Evolutionary conservation across 1,139 yeast genomes (phyloP).

Genomic region (Suhomyces ambrosiae): DNA sequence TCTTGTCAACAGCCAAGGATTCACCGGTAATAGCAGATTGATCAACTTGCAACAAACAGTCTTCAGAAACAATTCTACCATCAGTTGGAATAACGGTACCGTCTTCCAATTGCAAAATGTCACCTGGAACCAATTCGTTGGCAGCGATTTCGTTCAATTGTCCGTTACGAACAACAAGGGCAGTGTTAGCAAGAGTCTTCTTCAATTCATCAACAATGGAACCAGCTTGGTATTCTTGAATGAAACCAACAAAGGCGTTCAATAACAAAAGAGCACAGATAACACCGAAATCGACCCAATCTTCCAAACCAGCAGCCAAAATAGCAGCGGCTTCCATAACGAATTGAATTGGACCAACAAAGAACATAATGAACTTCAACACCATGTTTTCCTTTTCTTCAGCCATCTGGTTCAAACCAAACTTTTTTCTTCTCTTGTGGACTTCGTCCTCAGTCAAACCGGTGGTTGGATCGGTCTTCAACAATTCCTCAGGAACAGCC

Average conservation of each 20-base stretch:
- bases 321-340: conserved; percentile 99
- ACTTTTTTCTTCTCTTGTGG: conserved; percentile 85
- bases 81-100: conserved; percentile 96
- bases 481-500: conserved; percentile 86
- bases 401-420: conserved; percentile 91
- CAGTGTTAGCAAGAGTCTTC: conserved; percentile 90
- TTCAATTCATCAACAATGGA: conserved; percentile 93
- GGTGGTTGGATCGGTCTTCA: conserved; percentile 80
- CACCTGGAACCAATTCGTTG: conserved; percentile 91
- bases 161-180: conserved; percentile 86
- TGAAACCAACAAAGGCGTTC: conserved; percentile 94
- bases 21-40: conserved; percentile 99
- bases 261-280: conserved; percentile 84
- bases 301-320: conserved; percentile 96
- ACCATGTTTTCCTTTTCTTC: conserved; percentile 87
- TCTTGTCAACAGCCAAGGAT: conserved; percentile 94
- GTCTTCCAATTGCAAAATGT: conserved; percentile 86
- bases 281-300: conserved; percentile 99
- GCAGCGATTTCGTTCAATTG: conserved; percentile 71
- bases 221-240: conserved; percentile 97
- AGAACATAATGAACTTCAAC: conserved; percentile 86
- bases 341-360: conserved; percentile 98
- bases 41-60: conserved; percentile 88
- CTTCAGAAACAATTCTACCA: conserved; percentile 90
- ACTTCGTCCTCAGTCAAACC: conserved; percentile 89